These are phyloP conservation scores for Neofusicoccum kwambonambiense DNA, from an alignment of 2,329 filamentous ascomycete species.

Conservation along the genomic window DNA sequence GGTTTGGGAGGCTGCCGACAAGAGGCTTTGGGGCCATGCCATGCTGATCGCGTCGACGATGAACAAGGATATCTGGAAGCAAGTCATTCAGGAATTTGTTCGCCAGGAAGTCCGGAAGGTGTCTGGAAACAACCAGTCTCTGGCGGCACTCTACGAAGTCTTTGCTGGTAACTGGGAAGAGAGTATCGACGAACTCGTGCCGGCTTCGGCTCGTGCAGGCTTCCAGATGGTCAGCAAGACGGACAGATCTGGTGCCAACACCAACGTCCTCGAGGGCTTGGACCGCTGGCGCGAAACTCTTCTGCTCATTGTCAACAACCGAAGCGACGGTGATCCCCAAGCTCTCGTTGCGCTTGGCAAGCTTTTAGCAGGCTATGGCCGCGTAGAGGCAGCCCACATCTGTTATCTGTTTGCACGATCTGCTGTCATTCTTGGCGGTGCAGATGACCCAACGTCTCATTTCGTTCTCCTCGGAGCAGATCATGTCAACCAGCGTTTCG, in stretches of 20 bases:
- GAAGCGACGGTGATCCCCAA: conserved; percentile 73
- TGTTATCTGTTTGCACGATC: conserved; percentile 85
- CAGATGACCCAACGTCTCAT: conserved; percentile 75
- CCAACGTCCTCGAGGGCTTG: conserved; percentile 77
- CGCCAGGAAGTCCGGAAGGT: conserved; percentile 87
- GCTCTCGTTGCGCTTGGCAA: conserved; percentile 79
- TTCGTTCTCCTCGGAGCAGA: conserved; percentile 86
- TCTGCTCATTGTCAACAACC: conserved; percentile 80
- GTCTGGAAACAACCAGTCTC: conserved; percentile 76
- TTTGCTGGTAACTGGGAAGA: conserved; percentile 93
- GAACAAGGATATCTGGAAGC: conserved; percentile 75
- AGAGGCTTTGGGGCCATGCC: conserved; percentile 92
- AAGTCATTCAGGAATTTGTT: conserved; percentile 93
- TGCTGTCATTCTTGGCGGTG: conserved; percentile 71
- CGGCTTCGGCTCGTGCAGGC: conserved; percentile 85
- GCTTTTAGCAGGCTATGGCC: conserved; percentile 78
- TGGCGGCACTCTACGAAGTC: conserved; percentile 89
- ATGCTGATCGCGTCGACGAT: conserved; percentile 84
- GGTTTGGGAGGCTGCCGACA: conserved; percentile 90
- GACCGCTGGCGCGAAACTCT: conserved; percentile 95
- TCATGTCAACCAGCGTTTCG: conserved; percentile 67
- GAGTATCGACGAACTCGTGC: conserved; percentile 92
- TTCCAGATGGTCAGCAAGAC: conserved; percentile 86
- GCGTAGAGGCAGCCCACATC: conserved; percentile 87
- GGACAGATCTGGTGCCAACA: conserved; percentile 58